Conservation (phyloP, 73 alveolate species). For the Stentor coeruleus region DNA sequence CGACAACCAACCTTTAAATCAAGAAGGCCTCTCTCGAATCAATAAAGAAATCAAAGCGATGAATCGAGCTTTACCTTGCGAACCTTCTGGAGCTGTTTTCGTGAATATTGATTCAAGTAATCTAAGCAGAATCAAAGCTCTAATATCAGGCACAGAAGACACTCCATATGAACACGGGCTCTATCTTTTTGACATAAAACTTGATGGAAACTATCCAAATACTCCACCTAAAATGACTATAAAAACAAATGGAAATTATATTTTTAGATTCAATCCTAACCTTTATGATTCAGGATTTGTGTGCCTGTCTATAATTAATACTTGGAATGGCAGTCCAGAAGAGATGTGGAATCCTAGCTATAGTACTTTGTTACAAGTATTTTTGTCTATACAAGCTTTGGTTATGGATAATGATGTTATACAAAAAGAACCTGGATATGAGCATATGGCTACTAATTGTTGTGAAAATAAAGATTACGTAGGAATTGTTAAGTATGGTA, state of each 20-base stretch:
- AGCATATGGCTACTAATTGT: slow-evolving; percentile 78
- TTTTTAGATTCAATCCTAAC: slow-evolving; percentile 64
- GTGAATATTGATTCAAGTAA: slow-evolving; percentile 57
- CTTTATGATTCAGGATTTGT: slow-evolving; percentile 62
- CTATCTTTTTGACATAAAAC: slow-evolving; percentile 50
- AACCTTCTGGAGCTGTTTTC: slow-evolving; percentile 31
- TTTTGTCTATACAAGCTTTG: slow-evolving; percentile 57
- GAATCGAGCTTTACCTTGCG: neutral
- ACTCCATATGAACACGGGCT: slow-evolving; percentile 76
- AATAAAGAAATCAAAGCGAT: neutral
- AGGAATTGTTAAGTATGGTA: slow-evolving; percentile 78
- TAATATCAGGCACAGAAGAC: slow-evolving; percentile 66
- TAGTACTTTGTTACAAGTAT: slow-evolving; percentile 46
- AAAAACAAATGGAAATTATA: slow-evolving; percentile 57
- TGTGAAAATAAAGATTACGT: slow-evolving; percentile 92
- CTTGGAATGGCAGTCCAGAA: slow-evolving; percentile 69
- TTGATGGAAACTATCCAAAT: slow-evolving; percentile 53
- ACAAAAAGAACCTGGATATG: neutral
- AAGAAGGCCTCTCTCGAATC: too few relatives aligned
- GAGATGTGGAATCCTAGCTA: slow-evolving; percentile 64
- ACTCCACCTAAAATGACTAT: slow-evolving; percentile 60
- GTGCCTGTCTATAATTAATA: slow-evolving; percentile 61
- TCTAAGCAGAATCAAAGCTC: slow-evolving; percentile 50
- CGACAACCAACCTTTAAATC: too few relatives aligned
- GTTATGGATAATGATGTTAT: slow-evolving; percentile 43